These are phyloP conservation scores for Pichiaceae sp. DNA, from an alignment of 1,139 yeast genomes.

Conservation along the genomic window DNA sequence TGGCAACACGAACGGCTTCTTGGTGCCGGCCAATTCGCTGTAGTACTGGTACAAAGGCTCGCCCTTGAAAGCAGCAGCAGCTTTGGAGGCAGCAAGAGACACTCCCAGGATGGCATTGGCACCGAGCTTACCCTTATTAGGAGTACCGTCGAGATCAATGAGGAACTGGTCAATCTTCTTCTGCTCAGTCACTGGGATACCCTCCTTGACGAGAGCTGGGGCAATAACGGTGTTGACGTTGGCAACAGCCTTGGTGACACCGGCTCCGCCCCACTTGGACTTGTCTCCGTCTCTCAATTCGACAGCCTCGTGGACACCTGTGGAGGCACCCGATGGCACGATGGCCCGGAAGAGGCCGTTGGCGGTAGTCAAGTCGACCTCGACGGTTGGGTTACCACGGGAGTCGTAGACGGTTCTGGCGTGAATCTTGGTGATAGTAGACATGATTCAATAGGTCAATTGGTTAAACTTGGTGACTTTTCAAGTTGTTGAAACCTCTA, in stretches of 20 bases:
- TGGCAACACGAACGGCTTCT: constrained; percentile 75
- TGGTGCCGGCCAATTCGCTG: constrained; percentile 59
- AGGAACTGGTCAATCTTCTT: constrained; percentile 72
- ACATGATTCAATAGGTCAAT: constrained; percentile 8
- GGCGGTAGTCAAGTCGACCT: constrained; percentile 82
- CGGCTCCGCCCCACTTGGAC: constrained; percentile 92
- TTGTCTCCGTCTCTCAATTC: constrained; percentile 95
- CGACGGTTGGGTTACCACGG: constrained; percentile 97
- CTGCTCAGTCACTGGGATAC: constrained; percentile 73
- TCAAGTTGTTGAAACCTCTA: too few relatives aligned
- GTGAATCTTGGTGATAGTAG: constrained; percentile 46
- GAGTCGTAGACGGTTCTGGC: constrained; percentile 96
- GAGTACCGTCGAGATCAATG: constrained; percentile 76
- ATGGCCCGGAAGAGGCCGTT: constrained; percentile 85
- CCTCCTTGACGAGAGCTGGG: constrained; percentile 72
- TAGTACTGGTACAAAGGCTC: constrained; percentile 84
- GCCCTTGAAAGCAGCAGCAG: constrained; percentile 86
- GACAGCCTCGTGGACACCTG: constrained; percentile 91
- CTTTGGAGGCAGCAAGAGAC: constrained; percentile 86
- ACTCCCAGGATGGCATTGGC: constrained; percentile 96
- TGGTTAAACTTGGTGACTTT: too few relatives aligned
- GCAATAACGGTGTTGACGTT: constrained; percentile 86
- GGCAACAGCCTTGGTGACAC: constrained; percentile 86
- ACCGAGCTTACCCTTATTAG: constrained; percentile 90
- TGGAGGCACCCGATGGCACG: constrained; percentile 96